These are phyloP conservation scores for Biscogniauxia sp. DNA, from an alignment of 2,329 filamentous ascomycete genomes.

Conservation along the genomic window DNA sequence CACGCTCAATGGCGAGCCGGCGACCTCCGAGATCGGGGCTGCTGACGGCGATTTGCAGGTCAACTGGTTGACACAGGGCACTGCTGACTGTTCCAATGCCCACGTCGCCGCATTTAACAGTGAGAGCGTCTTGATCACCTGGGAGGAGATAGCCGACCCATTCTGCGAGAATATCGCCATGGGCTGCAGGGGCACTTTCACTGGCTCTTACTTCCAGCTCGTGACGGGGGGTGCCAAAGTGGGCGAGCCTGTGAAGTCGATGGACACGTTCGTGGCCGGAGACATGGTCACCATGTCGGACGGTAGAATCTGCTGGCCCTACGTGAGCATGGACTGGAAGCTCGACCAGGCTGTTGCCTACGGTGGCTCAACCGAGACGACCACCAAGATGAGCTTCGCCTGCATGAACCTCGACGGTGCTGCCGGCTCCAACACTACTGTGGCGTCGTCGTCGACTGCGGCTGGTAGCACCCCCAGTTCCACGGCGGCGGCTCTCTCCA, in stretches of 20 bases:
- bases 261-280: constrained; percentile 56
- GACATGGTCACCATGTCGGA: constrained; percentile 61
- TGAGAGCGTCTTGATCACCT: constrained; percentile 50
- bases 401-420: constrained; percentile 35
- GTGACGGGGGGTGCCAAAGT: constrained; percentile 51
- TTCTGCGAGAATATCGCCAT: constrained; percentile 56
- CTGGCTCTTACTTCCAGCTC: constrained; percentile 59
- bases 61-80: constrained; percentile 55
- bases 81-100: constrained; percentile 50
- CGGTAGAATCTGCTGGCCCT: constrained; percentile 60
- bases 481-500: neutral
- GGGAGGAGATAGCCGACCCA: constrained; percentile 59
- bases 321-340: constrained; percentile 55
- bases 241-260: constrained; percentile 48
- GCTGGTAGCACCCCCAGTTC: neutral
- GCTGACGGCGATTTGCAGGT: constrained; percentile 56
- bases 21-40: constrained; percentile 51
- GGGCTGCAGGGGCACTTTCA: constrained; percentile 57
- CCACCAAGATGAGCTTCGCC: constrained; percentile 52
- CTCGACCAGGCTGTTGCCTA: constrained; percentile 33
- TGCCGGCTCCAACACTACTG: neutral
- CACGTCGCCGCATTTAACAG: constrained; percentile 47
- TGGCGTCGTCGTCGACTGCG: too few species aligned
- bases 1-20: constrained; percentile 52
- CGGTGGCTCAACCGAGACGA: constrained; percentile 22